phyloP scores from a whole-genome alignment of 192 early-diverging fungal genomes.

The Geranomyces variabilis region DNA sequence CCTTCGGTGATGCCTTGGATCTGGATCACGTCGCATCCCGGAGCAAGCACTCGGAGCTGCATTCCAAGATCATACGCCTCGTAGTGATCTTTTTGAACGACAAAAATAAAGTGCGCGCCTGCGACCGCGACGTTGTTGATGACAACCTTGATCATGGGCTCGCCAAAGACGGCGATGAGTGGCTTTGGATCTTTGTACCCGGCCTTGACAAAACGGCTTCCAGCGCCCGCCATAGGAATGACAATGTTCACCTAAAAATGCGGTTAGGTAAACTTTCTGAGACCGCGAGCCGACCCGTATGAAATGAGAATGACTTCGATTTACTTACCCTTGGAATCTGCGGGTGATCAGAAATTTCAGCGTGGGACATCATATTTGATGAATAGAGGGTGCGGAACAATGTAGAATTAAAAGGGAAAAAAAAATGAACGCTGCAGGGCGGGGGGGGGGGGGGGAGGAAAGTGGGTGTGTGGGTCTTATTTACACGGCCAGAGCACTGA shows the following conservation, averaged over 20 bases:
- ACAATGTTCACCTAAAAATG: conserved; percentile 16
- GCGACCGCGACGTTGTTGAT: conserved; percentile 18
- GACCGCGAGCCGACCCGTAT: too few species aligned
- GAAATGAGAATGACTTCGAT: too few species aligned
- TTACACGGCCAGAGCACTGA: too few species aligned
- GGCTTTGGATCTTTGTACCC: conserved; percentile 31
- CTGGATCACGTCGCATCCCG: conserved; percentile 20
- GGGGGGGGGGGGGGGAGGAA: too few species aligned
- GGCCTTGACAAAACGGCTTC: conserved; percentile 19
- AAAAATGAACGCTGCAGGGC: too few species aligned
- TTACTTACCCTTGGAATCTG: too few species aligned
- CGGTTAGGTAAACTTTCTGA: too few species aligned
- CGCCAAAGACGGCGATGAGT: conserved; percentile 15
- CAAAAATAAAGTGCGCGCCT: conserved; percentile 23
- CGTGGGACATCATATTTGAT: too few species aligned
- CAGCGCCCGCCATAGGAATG: conserved; percentile 28
- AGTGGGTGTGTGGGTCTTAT: too few species aligned
- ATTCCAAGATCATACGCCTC: neutral
- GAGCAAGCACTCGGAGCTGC: conserved; percentile 3
- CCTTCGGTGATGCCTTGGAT: conserved; percentile 25
- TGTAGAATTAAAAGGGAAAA: too few species aligned
- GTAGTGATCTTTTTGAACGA: conserved; percentile 17
- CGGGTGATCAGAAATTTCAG: too few species aligned
- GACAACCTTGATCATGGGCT: conserved; percentile 13
- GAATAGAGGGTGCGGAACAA: too few species aligned